Conservation (phyloP, 2,329 filamentous ascomycete genomes). For the Xylaria sp. region DNA sequence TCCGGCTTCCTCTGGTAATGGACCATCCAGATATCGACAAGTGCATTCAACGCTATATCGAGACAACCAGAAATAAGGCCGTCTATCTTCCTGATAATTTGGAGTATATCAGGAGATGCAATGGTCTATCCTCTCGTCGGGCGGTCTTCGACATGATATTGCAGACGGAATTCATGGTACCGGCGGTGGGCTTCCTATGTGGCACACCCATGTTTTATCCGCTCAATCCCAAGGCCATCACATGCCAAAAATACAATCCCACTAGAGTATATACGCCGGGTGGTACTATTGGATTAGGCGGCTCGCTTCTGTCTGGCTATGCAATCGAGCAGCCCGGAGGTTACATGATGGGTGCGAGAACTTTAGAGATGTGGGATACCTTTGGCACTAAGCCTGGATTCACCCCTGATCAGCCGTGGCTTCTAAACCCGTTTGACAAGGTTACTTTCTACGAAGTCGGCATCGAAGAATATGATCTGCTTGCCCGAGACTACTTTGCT, state of each 20-base stretch:
- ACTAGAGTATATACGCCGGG: slow-evolving; percentile 50
- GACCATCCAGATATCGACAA: slow-evolving; percentile 55
- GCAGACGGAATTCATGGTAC: slow-evolving; percentile 49
- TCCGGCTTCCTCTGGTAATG: slow-evolving; percentile 53
- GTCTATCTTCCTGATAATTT: slow-evolving; percentile 72
- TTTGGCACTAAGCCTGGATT: slow-evolving; percentile 49
- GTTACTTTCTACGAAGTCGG: slow-evolving; percentile 51
- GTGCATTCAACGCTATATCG: slow-evolving; percentile 68
- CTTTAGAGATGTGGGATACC: slow-evolving; percentile 50
- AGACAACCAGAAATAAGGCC: slow-evolving; percentile 69
- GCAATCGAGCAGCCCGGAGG: slow-evolving; percentile 53
- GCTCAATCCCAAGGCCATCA: slow-evolving; percentile 43
- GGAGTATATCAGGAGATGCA: slow-evolving; percentile 59
- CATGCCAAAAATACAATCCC: slow-evolving; percentile 50
- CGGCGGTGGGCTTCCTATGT: slow-evolving; percentile 52
- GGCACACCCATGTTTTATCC: slow-evolving; percentile 51
- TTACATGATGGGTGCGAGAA: slow-evolving; percentile 51
- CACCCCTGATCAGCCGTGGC: slow-evolving; percentile 48
- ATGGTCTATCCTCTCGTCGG: slow-evolving; percentile 48
- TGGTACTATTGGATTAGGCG: slow-evolving; percentile 52
- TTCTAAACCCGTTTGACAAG: slow-evolving; percentile 52
- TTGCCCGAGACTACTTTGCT: slow-evolving; percentile 20
- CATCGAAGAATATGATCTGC: slow-evolving; percentile 45
- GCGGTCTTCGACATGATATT: slow-evolving; percentile 49
- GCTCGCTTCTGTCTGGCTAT: slow-evolving; percentile 52